Conservation (phyloP, 345 rosid genomes). For the Cochlearia excelsa region DNA sequence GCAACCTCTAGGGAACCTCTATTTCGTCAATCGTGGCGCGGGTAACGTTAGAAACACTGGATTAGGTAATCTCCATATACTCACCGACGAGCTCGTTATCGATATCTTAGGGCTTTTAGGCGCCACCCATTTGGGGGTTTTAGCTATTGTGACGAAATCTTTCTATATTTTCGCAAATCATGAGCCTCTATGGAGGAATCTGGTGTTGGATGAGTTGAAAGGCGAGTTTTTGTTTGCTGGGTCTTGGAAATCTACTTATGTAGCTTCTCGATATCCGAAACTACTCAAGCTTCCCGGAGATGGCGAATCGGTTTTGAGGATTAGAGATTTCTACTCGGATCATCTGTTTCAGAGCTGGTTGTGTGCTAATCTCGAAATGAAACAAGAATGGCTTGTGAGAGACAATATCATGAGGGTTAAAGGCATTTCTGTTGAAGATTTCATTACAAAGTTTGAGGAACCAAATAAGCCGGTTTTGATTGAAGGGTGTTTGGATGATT, state of each 20-base stretch:
- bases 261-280: slow-evolving; percentile 48
- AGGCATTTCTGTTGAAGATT: slow-evolving; percentile 71
- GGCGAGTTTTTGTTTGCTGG: slow-evolving; percentile 60
- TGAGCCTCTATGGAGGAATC: slow-evolving; percentile 86
- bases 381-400: slow-evolving; percentile 83
- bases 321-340: slow-evolving; percentile 83
- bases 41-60: slow-evolving; percentile 74
- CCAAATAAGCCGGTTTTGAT: slow-evolving; percentile 83
- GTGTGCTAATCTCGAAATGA: slow-evolving; percentile 97
- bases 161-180: slow-evolving; percentile 69
- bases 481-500: slow-evolving; percentile 79
- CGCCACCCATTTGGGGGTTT: slow-evolving; percentile 56
- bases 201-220: slow-evolving; percentile 57
- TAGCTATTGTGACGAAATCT: slow-evolving; percentile 73
- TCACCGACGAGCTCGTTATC: slow-evolving; percentile 77
- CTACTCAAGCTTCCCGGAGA: slow-evolving; percentile 22
- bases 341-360: slow-evolving; percentile 94
- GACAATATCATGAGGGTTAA: slow-evolving; percentile 72
- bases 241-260: slow-evolving; percentile 76
- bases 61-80: slow-evolving; percentile 63
- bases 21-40: slow-evolving; percentile 47
- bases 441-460: slow-evolving; percentile 66
- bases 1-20: slow-evolving; percentile 86
- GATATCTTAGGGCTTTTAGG: slow-evolving; percentile 70
- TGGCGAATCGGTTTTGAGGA: slow-evolving; percentile 39